A percentile compares a stretch with the other conserved stretches of the same genome.
These are phyloP conservation scores for Babjeviella inositovora DNA, from an alignment of 805 yeast genomes.

Conservation along the genomic window DNA sequence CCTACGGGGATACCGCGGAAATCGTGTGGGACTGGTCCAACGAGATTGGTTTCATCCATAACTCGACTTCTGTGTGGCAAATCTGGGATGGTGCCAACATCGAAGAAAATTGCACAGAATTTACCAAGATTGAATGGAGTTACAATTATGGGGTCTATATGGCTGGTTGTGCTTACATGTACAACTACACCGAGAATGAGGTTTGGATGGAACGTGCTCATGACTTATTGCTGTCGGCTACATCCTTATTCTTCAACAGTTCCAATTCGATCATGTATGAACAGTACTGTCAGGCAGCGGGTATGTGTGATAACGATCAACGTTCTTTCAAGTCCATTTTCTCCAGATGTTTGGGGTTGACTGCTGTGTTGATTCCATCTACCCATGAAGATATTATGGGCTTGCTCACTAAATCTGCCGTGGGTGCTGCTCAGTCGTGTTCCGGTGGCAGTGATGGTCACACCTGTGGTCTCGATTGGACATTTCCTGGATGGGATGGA, in stretches of 20 bases:
- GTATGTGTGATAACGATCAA: constrained; percentile 58
- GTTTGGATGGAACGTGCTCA: constrained; percentile 22
- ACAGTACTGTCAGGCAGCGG: constrained; percentile 34
- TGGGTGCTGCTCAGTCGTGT: constrained; percentile 57
- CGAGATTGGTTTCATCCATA: too few species aligned
- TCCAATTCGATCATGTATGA: constrained; percentile 38
- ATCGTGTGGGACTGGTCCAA: constrained; percentile 49
- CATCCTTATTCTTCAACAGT: constrained; percentile 28
- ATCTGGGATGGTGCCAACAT: constrained; percentile 47
- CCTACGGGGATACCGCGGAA: constrained; percentile 35
- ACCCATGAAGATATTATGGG: constrained; percentile 22
- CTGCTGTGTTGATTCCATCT: constrained; percentile 36
- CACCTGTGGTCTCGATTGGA: constrained; percentile 68
- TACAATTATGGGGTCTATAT: constrained; percentile 57
- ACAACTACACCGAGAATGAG: constrained; percentile 36
- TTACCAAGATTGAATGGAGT: constrained; percentile 41
- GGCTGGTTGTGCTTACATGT: constrained; percentile 57
- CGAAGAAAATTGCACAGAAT: constrained; percentile 26
- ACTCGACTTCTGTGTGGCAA: too few species aligned
- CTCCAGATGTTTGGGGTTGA: constrained; percentile 43
- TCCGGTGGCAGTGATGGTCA: constrained; percentile 60
- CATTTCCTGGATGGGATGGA: constrained; percentile 41
- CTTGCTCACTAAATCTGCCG: constrained; percentile 31
- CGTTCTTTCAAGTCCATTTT: constrained; percentile 60
- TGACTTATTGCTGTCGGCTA: constrained; percentile 25